Base-by-base conservation (phyloP, 73 alveolate species). In the Vitrella brassicaformis region DNA sequence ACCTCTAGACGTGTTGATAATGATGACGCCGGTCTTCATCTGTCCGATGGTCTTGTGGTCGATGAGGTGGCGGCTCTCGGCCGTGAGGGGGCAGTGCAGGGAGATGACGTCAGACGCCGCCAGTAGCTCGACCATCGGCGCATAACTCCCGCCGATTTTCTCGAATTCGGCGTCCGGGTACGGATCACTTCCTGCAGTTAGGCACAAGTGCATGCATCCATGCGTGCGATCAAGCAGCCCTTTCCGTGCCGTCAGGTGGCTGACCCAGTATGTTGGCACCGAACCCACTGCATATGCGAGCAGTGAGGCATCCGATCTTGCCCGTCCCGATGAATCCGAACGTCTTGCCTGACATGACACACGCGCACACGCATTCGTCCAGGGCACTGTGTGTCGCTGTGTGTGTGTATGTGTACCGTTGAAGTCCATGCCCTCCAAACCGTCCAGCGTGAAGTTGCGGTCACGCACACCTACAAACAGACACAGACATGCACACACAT, bases 391-490 rank as follows among this genome's bases (percentile, higher is more conserved):
- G n/a, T n/a, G n/a, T n/a, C n/a, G n/a, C n/a, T n/a, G n/a, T n/a
- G n/a, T n/a, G n/a, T n/a, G n/a, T n/a, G n/a, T n/a, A n/a, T n/a
- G n/a, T n/a, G n/a, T n/a, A n/a, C 83, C 78, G 71, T 72, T 72
- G 26, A 85, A 71, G 31, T 80, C 86, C 10, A 72, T 45, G 47
- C 91, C 91, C n/a, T 74, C 39, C 28, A 85, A 47, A 22, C 91
- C 91, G 29, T 80, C 85, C 8, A 85, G 47, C 28, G 84, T 66
- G 68, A 85, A 85, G 66, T 72, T 72, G 14, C 76, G 10, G 25
- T 72, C 74, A n/a, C 56, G 56, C 56, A 39, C 56, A 39, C 56
- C 4, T 39, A 14, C 56, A 14, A 14, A 39, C 56, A 39, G 22
- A 39, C 56, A 4, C 56, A 8, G 22, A 39, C 14, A 39, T 39